Evolutionary conservation across 306 rosid species (phyloP).

Genomic region (Lablab purpureus): DNA sequence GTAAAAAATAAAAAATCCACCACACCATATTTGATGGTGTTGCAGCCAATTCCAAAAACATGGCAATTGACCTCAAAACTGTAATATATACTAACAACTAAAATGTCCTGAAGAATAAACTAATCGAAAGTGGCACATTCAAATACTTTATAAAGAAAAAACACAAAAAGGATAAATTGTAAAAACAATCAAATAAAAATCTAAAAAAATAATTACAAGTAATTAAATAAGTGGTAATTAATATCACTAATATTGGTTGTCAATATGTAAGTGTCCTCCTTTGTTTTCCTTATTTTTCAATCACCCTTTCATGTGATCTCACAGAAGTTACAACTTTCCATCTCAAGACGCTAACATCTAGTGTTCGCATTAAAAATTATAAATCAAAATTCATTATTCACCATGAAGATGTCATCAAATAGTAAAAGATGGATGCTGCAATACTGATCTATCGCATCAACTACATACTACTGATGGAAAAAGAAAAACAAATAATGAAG

Average conservation of each 20-base stretch:
- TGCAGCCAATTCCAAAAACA: neutral
- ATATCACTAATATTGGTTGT: no score
- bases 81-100: neutral
- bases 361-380: neutral
- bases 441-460: neutral
- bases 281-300: neutral
- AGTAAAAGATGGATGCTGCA: neutral
- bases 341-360: slow-evolving; percentile 4
- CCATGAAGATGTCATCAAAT: neutral
- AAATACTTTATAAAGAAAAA: neutral
- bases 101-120: neutral
- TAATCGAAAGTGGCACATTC: neutral
- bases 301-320: neutral
- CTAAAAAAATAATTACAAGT: neutral
- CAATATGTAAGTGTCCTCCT: no score
- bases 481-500: neutral
- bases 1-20: neutral
- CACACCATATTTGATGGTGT: neutral
- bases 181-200: neutral
- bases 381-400: slow-evolving; percentile 8
- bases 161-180: neutral
- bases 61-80: neutral
- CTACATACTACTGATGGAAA: neutral
- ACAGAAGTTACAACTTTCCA: slow-evolving; percentile 10
- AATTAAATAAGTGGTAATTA: no score